phyloP scores from a whole-genome alignment of 192 early-diverging fungal species.

The Paraglomus brasilianum region DNA sequence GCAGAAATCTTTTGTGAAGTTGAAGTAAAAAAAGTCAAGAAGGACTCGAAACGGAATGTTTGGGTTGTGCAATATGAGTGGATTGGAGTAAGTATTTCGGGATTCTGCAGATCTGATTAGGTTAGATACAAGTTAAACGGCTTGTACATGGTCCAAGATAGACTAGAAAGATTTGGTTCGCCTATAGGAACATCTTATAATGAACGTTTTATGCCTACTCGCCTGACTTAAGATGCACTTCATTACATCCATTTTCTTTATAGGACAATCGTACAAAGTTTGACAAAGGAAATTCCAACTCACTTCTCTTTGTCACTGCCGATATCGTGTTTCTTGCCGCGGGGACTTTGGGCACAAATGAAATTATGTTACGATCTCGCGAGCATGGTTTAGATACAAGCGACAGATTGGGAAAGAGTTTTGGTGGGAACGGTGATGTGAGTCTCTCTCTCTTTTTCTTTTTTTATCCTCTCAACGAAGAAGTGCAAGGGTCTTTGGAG shows the following conservation, averaged over 20 bases:
- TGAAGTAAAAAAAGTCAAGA: constrained; percentile 32
- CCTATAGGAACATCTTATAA: too few relatives aligned
- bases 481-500: not conserved
- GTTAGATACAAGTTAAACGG: too few relatives aligned
- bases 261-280: too few relatives aligned
- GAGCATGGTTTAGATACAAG: constrained; percentile 36
- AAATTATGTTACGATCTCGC: constrained; percentile 38
- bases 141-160: too few relatives aligned
- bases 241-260: too few relatives aligned
- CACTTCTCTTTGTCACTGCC: constrained; percentile 42
- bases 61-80: constrained; percentile 44
- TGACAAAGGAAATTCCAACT: too few relatives aligned
- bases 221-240: too few relatives aligned
- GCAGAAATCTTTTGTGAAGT: constrained; percentile 41
- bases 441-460: constrained; percentile 10
- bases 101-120: too few relatives aligned
- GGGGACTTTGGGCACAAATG: constrained; percentile 37
- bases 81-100: constrained; percentile 31
- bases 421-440: constrained; percentile 44
- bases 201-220: too few relatives aligned
- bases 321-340: constrained; percentile 42
- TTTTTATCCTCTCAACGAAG: not conserved
- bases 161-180: too few relatives aligned
- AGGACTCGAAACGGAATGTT: too few relatives aligned
- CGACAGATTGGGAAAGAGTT: constrained; percentile 37